Evolutionary conservation across 192 early-diverging fungal species (phyloP).

Genomic region (Umbelopsis vinacea): DNA sequence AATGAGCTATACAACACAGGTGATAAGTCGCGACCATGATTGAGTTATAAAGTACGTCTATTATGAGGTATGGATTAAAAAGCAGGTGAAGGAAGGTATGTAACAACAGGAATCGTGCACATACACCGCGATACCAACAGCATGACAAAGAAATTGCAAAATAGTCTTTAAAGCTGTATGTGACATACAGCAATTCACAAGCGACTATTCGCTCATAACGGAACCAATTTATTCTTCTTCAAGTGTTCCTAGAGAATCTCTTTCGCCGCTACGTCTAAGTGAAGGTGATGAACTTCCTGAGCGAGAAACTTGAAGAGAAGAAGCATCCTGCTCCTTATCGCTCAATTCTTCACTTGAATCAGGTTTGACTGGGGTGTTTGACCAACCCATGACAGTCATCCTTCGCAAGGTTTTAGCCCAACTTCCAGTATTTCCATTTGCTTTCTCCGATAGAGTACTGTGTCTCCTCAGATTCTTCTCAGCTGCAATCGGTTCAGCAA

Average conservation of each 20-base stretch:
- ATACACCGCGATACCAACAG: too few relatives aligned
- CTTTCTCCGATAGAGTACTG: constrained; percentile 11
- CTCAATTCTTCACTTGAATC: constrained; percentile 2
- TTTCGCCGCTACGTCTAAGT: constrained; percentile 15
- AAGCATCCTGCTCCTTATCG: background rate
- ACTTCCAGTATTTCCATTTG: constrained; percentile 26
- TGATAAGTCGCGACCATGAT: background rate
- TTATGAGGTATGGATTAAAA: too few relatives aligned
- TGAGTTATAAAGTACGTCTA: background rate
- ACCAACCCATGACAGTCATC: constrained; percentile 40
- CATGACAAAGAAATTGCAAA: too few relatives aligned
- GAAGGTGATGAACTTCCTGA: constrained; percentile 9
- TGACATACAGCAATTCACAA: too few relatives aligned
- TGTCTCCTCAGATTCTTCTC: constrained; percentile 13
- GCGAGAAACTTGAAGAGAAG: background rate
- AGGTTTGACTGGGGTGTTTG: background rate
- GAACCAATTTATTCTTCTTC: constrained; percentile 2
- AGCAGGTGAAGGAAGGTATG: too few relatives aligned
- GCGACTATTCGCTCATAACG: background rate
- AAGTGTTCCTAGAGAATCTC: constrained; percentile 21
- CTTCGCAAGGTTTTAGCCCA: constrained; percentile 39
- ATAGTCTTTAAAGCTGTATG: too few relatives aligned
- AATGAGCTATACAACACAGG: background rate
- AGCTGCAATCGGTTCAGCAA: background rate
- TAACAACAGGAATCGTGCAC: too few relatives aligned